phyloP scores from a whole-genome alignment of 306 rosid genomes.

The Arachis stenosperma region DNA sequence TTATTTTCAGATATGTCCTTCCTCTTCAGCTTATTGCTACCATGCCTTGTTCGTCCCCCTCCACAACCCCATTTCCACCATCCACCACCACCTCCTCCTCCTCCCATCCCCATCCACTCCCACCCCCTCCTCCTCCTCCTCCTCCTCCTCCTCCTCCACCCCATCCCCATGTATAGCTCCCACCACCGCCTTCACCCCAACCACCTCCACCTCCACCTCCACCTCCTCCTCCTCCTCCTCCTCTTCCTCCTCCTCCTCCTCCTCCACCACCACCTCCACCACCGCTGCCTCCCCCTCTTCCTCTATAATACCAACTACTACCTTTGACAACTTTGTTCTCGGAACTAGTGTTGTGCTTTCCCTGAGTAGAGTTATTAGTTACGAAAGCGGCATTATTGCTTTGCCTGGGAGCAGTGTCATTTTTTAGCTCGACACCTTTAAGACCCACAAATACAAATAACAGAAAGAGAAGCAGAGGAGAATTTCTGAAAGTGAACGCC shows the following conservation, averaged over 20 bases:
- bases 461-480: slow-evolving; percentile 38
- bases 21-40: slow-evolving; percentile 26
- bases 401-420: slow-evolving; percentile 39
- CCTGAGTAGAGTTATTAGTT: slow-evolving; percentile 19
- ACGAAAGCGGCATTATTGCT: slow-evolving; percentile 34
- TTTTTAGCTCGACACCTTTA: slow-evolving; percentile 35
- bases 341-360: slow-evolving; percentile 30
- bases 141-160: slow-evolving; percentile 15
- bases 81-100: slow-evolving; percentile 85
- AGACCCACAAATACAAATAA: slow-evolving; percentile 43
- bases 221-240: not conserved
- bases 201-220: slow-evolving; percentile 8
- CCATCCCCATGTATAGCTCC: slow-evolving; percentile 23
- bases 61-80: slow-evolving; percentile 83
- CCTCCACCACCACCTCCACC: slow-evolving; percentile 21
- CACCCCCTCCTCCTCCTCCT: not conserved
- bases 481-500: slow-evolving; percentile 20
- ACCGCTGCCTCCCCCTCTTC: slow-evolving; percentile 25
- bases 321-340: slow-evolving; percentile 37
- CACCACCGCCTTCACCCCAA: slow-evolving; percentile 21
- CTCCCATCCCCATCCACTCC: slow-evolving; percentile 39
- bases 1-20: slow-evolving; percentile 37
- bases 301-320: slow-evolving; percentile 11
- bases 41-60: slow-evolving; percentile 39
- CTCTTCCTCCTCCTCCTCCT: slow-evolving; percentile 6